Percentiles rank a stretch among this genome's conserved stretches.
phyloP scores from a whole-genome alignment of 2,329 filamentous ascomycete genomes.

The Neofusicoccum parvum region DNA sequence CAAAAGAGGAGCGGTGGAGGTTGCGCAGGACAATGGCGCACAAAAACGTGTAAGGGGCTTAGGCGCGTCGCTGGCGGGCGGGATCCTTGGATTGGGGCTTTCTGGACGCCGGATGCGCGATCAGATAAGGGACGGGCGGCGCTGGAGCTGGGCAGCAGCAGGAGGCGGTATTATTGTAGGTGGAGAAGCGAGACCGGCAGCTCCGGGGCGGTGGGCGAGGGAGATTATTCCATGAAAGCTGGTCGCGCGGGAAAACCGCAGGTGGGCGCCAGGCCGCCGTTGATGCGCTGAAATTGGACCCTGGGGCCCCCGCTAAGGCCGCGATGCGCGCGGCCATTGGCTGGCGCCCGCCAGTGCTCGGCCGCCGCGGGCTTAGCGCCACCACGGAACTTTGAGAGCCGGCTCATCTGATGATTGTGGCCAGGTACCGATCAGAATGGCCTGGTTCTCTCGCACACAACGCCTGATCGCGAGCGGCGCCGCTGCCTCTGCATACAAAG shows the following conservation, averaged over 20 bases:
- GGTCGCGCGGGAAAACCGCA: not conserved
- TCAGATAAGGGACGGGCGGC: constrained; percentile 2
- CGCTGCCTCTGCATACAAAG: not conserved
- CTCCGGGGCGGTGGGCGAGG: not conserved
- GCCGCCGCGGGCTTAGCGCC: not conserved
- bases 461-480: not conserved
- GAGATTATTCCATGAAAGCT: not conserved
- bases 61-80: not conserved
- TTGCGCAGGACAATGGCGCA: not conserved
- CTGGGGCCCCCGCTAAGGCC: not conserved
- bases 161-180: constrained; percentile 13
- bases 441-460: not conserved
- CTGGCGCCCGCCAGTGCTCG: not conserved
- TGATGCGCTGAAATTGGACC: not conserved
- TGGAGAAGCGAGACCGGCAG: constrained; percentile 11
- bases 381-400: not conserved
- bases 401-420: not conserved
- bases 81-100: not conserved
- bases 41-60: not conserved
- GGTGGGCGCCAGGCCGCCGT: not conserved
- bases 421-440: not conserved
- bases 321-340: not conserved
- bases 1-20: not conserved
- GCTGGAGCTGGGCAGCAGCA: not conserved
- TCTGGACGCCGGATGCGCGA: not conserved